phyloP scores from a whole-genome alignment of 1,284 basidiomycete species.

The Pulchroboletus neoregius region DNA sequence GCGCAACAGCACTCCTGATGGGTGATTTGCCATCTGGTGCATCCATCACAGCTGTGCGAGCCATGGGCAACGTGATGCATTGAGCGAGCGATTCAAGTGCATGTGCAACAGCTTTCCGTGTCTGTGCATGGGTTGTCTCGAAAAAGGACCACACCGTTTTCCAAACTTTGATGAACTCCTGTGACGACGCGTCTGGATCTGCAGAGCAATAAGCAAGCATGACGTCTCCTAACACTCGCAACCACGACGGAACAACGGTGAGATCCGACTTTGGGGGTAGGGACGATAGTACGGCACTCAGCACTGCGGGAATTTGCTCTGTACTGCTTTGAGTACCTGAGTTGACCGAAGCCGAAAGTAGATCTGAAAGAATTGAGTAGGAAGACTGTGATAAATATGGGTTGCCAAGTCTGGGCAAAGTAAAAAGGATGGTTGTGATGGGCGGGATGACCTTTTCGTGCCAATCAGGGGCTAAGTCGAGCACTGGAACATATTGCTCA shows the following conservation, averaged over 20 bases:
- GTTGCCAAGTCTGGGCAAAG: conserved; percentile 78
- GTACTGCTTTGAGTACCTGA: conserved; percentile 42
- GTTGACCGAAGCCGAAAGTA: conserved; percentile 53
- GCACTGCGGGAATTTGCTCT: conserved; percentile 62
- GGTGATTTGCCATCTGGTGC: conserved; percentile 43
- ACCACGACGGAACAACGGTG: conserved; percentile 67
- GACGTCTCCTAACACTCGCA: conserved; percentile 65
- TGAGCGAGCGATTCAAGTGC: conserved; percentile 61
- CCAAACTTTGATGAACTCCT: conserved; percentile 68
- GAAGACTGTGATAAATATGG: conserved; percentile 81
- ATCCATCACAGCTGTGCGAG: conserved; percentile 49
- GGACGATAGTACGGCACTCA: conserved; percentile 71
- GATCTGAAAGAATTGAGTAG: conserved; percentile 75
- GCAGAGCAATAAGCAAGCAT: conserved; percentile 57
- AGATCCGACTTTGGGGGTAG: conserved; percentile 65
- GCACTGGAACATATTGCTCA: conserved; percentile 36
- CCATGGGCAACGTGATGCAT: conserved; percentile 67
- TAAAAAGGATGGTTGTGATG: conserved; percentile 68
- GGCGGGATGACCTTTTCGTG: conserved; percentile 59
- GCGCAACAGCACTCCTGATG: conserved; percentile 59
- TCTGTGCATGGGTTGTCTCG: conserved; percentile 53
- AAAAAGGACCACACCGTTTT: conserved; percentile 73
- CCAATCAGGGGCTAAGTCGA: conserved; percentile 9
- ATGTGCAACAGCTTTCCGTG: conserved; percentile 60
- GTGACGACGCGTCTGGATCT: conserved; percentile 46